Percentiles rank a stretch among this genome's conserved stretches.
Evolutionary conservation across 371 early-diverging fungal genomes (phyloP).

Genomic region (Parasitella parasitica): DNA sequence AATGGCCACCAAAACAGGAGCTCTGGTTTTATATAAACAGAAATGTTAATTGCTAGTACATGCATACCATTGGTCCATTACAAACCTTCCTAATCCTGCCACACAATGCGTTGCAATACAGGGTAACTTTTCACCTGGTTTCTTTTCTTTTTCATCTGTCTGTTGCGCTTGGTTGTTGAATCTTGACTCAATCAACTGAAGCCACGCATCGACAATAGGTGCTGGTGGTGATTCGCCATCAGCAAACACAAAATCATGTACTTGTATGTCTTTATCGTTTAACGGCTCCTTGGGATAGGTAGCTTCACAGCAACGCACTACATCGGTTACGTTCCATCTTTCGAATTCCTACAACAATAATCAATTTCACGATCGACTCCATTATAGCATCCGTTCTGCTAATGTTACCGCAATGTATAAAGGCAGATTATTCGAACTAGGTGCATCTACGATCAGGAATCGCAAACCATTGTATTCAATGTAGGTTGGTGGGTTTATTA

Average conservation of each 20-base stretch:
- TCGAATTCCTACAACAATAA: constrained; percentile 44
- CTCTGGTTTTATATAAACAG: constrained; percentile 36
- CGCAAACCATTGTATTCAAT: constrained; percentile 47
- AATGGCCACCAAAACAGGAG: constrained; percentile 78
- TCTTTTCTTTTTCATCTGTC: constrained; percentile 18
- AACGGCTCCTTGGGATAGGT: constrained; percentile 77
- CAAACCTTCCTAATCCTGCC: constrained; percentile 80
- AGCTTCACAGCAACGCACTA: constrained; percentile 91
- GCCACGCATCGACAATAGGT: constrained; percentile 74
- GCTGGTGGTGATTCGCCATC: constrained; percentile 87
- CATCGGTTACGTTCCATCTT: constrained; percentile 78
- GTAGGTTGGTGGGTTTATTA: constrained; percentile 53
- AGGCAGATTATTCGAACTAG: constrained; percentile 50
- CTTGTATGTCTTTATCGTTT: constrained; percentile 65
- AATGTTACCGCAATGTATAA: constrained; percentile 44
- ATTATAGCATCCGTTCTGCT: too few species aligned
- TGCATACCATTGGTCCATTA: background rate
- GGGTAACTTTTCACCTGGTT: constrained; percentile 14
- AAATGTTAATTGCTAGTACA: background rate
- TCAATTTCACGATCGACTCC: too few species aligned
- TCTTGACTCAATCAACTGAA: constrained; percentile 66
- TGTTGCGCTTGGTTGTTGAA: constrained; percentile 29
- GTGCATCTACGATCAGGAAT: constrained; percentile 55
- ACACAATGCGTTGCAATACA: constrained; percentile 87
- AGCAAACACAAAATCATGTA: constrained; percentile 85